Base-by-base conservation (phyloP, 2,329 filamentous ascomycete genomes). In the Epichloe typhina region DNA sequence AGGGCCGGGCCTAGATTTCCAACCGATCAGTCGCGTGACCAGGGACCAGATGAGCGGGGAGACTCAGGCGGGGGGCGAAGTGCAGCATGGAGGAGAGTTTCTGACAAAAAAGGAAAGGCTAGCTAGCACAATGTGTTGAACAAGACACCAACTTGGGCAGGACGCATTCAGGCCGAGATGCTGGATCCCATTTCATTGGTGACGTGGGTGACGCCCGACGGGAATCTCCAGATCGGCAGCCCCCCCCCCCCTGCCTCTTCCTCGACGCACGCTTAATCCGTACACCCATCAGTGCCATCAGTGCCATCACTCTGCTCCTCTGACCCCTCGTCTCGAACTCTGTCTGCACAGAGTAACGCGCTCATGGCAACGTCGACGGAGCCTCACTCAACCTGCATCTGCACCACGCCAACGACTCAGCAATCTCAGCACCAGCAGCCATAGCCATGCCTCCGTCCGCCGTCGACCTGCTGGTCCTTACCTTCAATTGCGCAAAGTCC, bases 401-500 rank as follows among this genome's bases (percentile, higher is more conserved):
- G 47, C 37, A 47, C 40, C 46, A 33, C 45, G 4, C 39, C 45
- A 31, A 40, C 45, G 50, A 26, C 23, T 5, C 8, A 31, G 15
- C 41, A 43, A 26, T 47, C 35, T 19, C 44, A 12, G 19, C 35
- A 21, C 7, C 39, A 13, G 17, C 50, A 45, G 35, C 46, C 54
- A 65, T 65, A 45, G 35, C 46, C 54, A 65, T 65, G 70, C 61
- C 68, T 50, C 60, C 65, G 47, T 72, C 74, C 41, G 69, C 74
- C 39, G 72, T 94, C 50, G 80, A 83, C 59, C 69, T 89, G 51
- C 84, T 95, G 60, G 76, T 95, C 55, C 68, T 95, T 50, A 95
- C 90, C 11, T 95, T 93, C 72, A 97, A 97, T 64, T 94, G 88
- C 61, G 91, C 78, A 35, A 86, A 87, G 58, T 75, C 75, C 50